Evolutionary conservation across 768 basidiomycete genomes (phyloP).

Genomic region (Kwoniella heveanensis): DNA sequence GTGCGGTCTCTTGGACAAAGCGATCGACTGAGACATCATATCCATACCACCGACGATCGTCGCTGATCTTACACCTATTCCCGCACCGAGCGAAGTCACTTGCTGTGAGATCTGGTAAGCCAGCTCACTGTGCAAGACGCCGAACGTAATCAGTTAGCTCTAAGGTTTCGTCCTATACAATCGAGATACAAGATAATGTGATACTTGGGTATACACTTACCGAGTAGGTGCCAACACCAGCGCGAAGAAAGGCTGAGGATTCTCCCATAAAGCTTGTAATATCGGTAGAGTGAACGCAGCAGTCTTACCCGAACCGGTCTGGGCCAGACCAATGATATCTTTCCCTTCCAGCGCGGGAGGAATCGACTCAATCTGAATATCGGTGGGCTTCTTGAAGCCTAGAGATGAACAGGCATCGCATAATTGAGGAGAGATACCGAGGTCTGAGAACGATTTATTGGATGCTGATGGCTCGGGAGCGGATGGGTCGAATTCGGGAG

Average conservation of each 20-base stretch:
- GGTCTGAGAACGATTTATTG: slow-evolving; percentile 68
- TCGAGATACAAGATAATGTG: neutral
- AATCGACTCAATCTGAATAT: slow-evolving; percentile 81
- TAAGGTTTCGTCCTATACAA: neutral
- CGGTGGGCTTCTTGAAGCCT: slow-evolving; percentile 81
- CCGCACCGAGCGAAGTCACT: slow-evolving; percentile 84
- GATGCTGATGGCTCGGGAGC: slow-evolving; percentile 18
- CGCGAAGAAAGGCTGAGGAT: slow-evolving; percentile 89
- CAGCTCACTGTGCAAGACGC: slow-evolving; percentile 65
- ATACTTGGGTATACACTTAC: slow-evolving; percentile 41
- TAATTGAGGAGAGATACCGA: slow-evolving; percentile 87
- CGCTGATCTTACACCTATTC: slow-evolving; percentile 87
- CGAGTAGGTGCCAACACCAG: slow-evolving; percentile 93
- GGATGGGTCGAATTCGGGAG: slow-evolving; percentile 16
- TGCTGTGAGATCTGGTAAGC: slow-evolving; percentile 98
- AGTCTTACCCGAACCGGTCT: slow-evolving; percentile 96
- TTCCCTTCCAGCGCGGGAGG: slow-evolving; percentile 86
- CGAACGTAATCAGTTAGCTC: slow-evolving; percentile 5
- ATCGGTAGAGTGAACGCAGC: slow-evolving; percentile 96
- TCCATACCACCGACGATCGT: slow-evolving; percentile 97
- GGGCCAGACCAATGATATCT: slow-evolving; percentile 97
- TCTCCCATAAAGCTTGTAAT: slow-evolving; percentile 87
- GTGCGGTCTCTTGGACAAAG: slow-evolving; percentile 90
- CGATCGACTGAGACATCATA: slow-evolving; percentile 83
- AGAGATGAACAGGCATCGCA: slow-evolving; percentile 80